phyloP scores from a whole-genome alignment of 495 filamentous ascomycete genomes.

The Annulohypoxylon moriforme region DNA sequence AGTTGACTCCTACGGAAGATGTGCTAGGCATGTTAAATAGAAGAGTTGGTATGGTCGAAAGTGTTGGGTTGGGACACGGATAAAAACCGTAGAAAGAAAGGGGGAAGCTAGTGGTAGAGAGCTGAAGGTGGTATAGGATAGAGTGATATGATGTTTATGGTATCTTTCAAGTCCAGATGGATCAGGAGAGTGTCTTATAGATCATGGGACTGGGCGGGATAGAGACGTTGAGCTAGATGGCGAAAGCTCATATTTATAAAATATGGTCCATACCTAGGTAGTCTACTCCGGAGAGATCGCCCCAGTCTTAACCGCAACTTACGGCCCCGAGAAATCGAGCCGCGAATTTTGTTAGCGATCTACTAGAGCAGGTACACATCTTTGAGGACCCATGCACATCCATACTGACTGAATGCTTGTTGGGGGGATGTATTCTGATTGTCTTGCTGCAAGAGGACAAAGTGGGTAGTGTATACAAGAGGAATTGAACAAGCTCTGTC shows the following conservation, averaged over 20 bases:
- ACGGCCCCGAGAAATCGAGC: neutral
- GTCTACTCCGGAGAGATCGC: slow-evolving; percentile 11
- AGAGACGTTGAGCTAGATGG: slow-evolving; percentile 17
- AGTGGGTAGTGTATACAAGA: slow-evolving; percentile 6
- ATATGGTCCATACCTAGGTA: neutral
- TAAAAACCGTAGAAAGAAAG: neutral
- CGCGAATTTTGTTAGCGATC: slow-evolving; percentile 12
- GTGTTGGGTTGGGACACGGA: neutral
- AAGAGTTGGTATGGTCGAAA: neutral
- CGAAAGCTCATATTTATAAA: slow-evolving; percentile 24
- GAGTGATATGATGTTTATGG: neutral
- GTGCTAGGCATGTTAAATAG: slow-evolving; percentile 20
- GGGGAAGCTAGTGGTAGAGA: neutral
- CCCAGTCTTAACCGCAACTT: slow-evolving; percentile 2
- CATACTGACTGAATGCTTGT: neutral
- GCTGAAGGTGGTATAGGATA: neutral
- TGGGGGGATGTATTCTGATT: slow-evolving; percentile 13
- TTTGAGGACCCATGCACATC: slow-evolving; percentile 17
- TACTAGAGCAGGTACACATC: slow-evolving; percentile 15
- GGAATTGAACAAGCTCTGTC: neutral
- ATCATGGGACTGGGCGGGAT: neutral
- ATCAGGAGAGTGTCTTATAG: slow-evolving; percentile 9
- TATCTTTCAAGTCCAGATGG: neutral
- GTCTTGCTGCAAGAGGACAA: slow-evolving; percentile 1
- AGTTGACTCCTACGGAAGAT: slow-evolving; percentile 15